Evolutionary conservation across 108 stramenopile genomes (phyloP), one percentile per base, ranked within the genome.

Genomic region (Mediolabrus comicus): DNA sequence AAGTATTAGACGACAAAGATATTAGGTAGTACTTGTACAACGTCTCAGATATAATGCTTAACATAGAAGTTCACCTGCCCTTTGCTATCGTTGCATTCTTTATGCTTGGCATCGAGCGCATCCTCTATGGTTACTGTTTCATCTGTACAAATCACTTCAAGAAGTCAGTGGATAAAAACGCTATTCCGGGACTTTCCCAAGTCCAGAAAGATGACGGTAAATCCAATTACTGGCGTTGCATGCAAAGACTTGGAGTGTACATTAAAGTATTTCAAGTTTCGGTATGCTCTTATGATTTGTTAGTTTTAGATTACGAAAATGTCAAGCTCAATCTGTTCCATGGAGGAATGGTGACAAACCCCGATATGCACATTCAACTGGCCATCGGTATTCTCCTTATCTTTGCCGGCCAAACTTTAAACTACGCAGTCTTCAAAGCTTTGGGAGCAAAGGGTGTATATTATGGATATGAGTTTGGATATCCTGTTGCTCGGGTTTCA

Each of bases 391-490:
- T 79, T 11, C 12, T 54, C 2, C 34, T 83, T 0, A 16, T 79
- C 16, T 70, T 75, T 27, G 43, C 75, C n/a, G 82, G 82, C 5
- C 82, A 83, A 63, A 41, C 63, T 10, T 34, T 83, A 24, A 83
- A 83, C 60, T 65, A 73, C 71, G 59, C 77, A 19, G 73, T 74
- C 0, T 83, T 83, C 72, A 46, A 79, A 34, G 82, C 82, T 2
- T 62, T 83, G 22, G 74, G 77, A 35, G 77, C 71, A 3, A 75
- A 74, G 53, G 82, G 82, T 31, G 82, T 83, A 4, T 83, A 83
- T 46, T 83, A 83, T 65, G 82, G 77, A 13, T 70, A 75, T 28
- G 82, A 83, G 53, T 78, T 83, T 22, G 82, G 82, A 11, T 83
- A 83, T 53, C 72, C 65, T 30, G 69, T 75, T 9, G 62, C 35